Conservation (phyloP, 371 early-diverging fungal genomes). For the Mortierella sp. region DNA sequence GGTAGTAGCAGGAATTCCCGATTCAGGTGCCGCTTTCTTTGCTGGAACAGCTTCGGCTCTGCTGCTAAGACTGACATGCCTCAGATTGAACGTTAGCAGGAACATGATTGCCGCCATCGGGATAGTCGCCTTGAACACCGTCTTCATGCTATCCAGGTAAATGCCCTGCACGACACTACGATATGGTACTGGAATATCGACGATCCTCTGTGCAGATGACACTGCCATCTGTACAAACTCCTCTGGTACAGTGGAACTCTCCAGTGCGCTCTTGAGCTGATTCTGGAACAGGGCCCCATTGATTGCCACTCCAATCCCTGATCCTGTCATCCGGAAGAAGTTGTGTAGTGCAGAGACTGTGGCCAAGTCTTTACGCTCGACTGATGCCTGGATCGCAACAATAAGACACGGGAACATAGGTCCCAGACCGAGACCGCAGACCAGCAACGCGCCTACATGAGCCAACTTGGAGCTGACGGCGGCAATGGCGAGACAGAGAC, state of each 20-base stretch:
- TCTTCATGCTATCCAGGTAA: conserved; percentile 49
- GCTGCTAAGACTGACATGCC: conserved; percentile 30
- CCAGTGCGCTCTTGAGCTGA: conserved; percentile 15
- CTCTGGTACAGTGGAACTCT: conserved; percentile 11
- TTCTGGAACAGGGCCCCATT: conserved; percentile 61
- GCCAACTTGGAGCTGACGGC: conserved; percentile 42
- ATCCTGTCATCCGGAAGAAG: conserved; percentile 61
- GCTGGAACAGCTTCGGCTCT: not conserved
- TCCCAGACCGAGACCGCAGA: conserved; percentile 64
- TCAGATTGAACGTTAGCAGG: conserved; percentile 37
- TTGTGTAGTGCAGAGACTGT: conserved; percentile 53
- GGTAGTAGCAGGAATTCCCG: not conserved
- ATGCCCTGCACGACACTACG: conserved; percentile 24
- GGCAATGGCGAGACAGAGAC: conserved; percentile 50
- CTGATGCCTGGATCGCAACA: conserved; percentile 64
- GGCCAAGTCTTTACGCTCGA: conserved; percentile 47
- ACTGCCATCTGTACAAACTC: conserved; percentile 19
- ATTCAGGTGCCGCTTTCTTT: not conserved
- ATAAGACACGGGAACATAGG: conserved; percentile 53
- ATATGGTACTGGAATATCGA: conserved; percentile 28
- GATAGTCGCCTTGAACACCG: conserved; percentile 48
- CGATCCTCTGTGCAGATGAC: conserved; percentile 40
- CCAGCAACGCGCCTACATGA: conserved; percentile 57
- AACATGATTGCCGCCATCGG: conserved; percentile 51
- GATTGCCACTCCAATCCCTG: conserved; percentile 60